Percentiles rank a stretch among this genome's conserved stretches.
These are phyloP conservation scores for Phellopilus nigrolimitatus DNA, from an alignment of 1,284 basidiomycete species.

Conservation along the genomic window DNA sequence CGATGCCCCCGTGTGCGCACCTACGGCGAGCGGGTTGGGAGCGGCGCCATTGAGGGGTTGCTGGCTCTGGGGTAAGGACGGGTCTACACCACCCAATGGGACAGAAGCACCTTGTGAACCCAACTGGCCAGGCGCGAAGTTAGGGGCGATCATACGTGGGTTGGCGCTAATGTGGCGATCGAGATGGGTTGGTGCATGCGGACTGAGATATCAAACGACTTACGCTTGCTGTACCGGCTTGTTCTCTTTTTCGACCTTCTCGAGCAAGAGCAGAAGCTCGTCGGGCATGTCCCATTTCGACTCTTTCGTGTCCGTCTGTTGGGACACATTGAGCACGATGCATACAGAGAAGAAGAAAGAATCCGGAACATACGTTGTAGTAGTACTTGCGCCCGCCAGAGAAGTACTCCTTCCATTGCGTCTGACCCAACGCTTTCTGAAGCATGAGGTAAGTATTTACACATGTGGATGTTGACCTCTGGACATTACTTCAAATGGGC, in stretches of 20 bases:
- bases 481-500: slow-evolving; percentile 76
- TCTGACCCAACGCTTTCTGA: slow-evolving; percentile 18
- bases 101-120: slow-evolving; percentile 19
- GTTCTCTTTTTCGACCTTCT: slow-evolving; percentile 77
- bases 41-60: slow-evolving; percentile 15
- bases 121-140: slow-evolving; percentile 5
- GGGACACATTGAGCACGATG: neutral
- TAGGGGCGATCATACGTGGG: slow-evolving; percentile 16
- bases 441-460: neutral
- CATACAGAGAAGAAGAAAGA: too few relatives aligned
- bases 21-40: slow-evolving; percentile 8
- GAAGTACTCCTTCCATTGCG: slow-evolving; percentile 85
- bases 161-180: too few relatives aligned
- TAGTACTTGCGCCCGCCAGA: slow-evolving; percentile 89
- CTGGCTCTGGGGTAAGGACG: slow-evolving; percentile 15
- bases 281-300: slow-evolving; percentile 97
- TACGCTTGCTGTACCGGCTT: slow-evolving; percentile 30
- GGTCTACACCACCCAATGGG: slow-evolving; percentile 14
- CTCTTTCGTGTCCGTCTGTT: slow-evolving; percentile 67
- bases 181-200: too few relatives aligned
- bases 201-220: neutral
- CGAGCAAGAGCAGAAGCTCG: slow-evolving; percentile 74
- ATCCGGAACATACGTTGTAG: slow-evolving; percentile 79
- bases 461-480: too few relatives aligned
- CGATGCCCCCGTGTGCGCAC: slow-evolving; percentile 44